Evolutionary conservation across 2,329 filamentous ascomycete genomes (phyloP).

Genomic region (Ustulina deusta): DNA sequence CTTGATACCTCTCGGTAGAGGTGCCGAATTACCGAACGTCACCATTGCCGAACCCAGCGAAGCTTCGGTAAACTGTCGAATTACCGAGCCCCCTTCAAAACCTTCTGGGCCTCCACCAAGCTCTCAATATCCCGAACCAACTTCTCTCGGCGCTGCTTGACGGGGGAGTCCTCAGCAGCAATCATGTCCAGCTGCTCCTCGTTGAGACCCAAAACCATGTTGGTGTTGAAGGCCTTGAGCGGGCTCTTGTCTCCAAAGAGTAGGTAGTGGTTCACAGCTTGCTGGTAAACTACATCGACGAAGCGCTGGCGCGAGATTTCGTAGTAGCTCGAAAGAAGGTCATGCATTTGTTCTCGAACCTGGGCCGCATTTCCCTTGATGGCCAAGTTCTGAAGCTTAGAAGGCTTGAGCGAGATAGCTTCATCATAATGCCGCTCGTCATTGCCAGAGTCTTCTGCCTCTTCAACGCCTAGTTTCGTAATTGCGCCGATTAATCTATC

Average conservation of each 20-base stretch:
- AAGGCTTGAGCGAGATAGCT: slow-evolving; percentile 40
- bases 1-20: not conserved
- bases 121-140: slow-evolving; percentile 61
- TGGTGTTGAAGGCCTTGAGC: slow-evolving; percentile 63
- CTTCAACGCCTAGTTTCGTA: slow-evolving; percentile 30
- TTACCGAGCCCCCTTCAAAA: slow-evolving; percentile 46
- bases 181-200: slow-evolving; percentile 64
- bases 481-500: slow-evolving; percentile 41
- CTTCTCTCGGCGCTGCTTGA: slow-evolving; percentile 56
- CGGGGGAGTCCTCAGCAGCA: slow-evolving; percentile 66
- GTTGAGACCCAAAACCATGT: slow-evolving; percentile 62
- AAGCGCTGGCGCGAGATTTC: slow-evolving; percentile 71
- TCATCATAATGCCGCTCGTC: slow-evolving; percentile 39
- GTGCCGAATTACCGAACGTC: slow-evolving; percentile 14
- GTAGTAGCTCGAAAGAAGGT: slow-evolving; percentile 72
- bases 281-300: slow-evolving; percentile 71
- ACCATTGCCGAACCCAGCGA: not conserved
- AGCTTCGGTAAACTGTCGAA: not conserved
- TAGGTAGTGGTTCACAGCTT: slow-evolving; percentile 67
- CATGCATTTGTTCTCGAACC: slow-evolving; percentile 61
- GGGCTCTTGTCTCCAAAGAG: slow-evolving; percentile 63
- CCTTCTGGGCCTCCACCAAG: slow-evolving; percentile 54
- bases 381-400: slow-evolving; percentile 41
- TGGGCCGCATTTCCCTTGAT: slow-evolving; percentile 51
- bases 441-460: not conserved